Base-by-base conservation (phyloP, 306 rosid genomes). In the Casuarina glauca region DNA sequence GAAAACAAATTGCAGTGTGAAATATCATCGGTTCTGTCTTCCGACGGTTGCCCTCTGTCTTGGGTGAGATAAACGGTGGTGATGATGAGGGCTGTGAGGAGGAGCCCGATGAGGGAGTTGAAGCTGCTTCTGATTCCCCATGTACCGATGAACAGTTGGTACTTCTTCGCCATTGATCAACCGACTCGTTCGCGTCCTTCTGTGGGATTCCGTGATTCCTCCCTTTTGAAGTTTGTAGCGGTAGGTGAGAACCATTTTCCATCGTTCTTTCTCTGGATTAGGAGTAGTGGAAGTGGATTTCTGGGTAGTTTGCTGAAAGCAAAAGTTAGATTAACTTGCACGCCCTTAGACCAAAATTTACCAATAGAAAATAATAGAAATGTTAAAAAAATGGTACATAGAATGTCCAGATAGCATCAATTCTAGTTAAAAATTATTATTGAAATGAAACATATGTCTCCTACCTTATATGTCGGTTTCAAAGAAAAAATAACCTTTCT, bases 91-190 rank as follows among this genome's bases (percentile, higher is more conserved):
- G 79, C 46, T n/a, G 92, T 84, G n/a, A 84, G 69, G 20, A 93
- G 73, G 46, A 90, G 72, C 69, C 90, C 96, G 69, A 91, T 4
- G 84, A 86, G 74, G 77, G 93, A 86, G 42, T 74, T 86, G 49
- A 91, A 84, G 69, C 74, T 86, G 84, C 84, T 88, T 80, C 91
- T 85, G 74, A 93, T 44, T 49, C 92, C 89, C 88, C 87, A 84
- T 51, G 76, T 83, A 50, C 86, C 79, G 17, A 83, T 26, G 38
- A 85, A 54, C 44, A 83, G 69, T 72, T 79, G 86, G 10, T 54
- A 20, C 72, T 78, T 72, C 72, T 84, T 89, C 53, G 87, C 82
- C 78, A 84, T 76, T 75, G 36, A 11, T 42, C 54, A 38, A 5
- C 4, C 17, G 67, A 76, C 48, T 67, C 51, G 74, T 38, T 78